Evolutionary conservation across 768 basidiomycete species (phyloP).

Genomic region (Tricholoma sp.): DNA sequence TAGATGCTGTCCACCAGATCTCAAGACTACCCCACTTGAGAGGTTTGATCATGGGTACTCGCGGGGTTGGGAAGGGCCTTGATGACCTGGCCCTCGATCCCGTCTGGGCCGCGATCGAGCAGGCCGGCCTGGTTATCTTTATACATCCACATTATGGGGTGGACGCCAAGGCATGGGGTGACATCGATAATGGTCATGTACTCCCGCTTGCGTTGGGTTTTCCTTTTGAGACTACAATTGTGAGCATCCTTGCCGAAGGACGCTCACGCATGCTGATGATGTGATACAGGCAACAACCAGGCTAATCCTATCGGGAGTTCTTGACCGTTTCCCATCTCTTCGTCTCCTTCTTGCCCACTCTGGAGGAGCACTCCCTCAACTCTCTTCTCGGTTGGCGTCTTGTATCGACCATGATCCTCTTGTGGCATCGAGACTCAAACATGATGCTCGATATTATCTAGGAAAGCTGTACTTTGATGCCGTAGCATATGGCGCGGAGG

Average conservation of each 20-base stretch:
- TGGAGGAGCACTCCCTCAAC: constrained; percentile 76
- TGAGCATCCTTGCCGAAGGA: constrained; percentile 31
- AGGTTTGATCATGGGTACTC: constrained; percentile 77
- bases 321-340: constrained; percentile 74
- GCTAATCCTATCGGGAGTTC: constrained; percentile 72
- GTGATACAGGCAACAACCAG: constrained; percentile 58
- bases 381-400: constrained; percentile 80
- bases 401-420: constrained; percentile 84
- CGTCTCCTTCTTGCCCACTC: constrained; percentile 83
- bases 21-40: constrained; percentile 59
- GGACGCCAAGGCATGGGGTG: constrained; percentile 67
- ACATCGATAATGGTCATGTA: constrained; percentile 79
- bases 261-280: constrained; percentile 4
- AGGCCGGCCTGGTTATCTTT: constrained; percentile 69
- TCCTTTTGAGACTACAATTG: constrained; percentile 86
- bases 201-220: constrained; percentile 84
- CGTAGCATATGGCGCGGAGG: constrained; percentile 85
- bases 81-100: constrained; percentile 77
- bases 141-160: constrained; percentile 87
- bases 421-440: constrained; percentile 66
- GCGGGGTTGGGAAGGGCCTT: constrained; percentile 71
- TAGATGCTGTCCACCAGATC: constrained; percentile 66
- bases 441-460: constrained; percentile 82
- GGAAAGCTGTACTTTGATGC: constrained; percentile 80
- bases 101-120: constrained; percentile 75